Conservation (phyloP, 768 basidiomycete species). For the Psilocybe cyanescens region DNA sequence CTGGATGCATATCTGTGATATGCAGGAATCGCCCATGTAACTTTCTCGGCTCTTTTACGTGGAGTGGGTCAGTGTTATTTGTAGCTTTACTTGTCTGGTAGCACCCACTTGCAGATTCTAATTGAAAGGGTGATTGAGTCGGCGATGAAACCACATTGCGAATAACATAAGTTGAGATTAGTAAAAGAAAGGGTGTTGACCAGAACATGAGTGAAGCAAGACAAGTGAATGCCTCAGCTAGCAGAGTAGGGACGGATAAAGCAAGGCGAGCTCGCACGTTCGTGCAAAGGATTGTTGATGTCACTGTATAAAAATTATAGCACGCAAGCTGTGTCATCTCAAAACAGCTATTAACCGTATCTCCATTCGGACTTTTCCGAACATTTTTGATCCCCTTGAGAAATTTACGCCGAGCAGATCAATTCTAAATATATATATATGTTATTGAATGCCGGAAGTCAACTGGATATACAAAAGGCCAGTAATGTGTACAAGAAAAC, state of each 20-base stretch:
- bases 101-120: constrained; percentile 32
- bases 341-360: constrained; percentile 5
- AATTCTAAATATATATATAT: constrained; percentile 4
- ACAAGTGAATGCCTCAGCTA: constrained; percentile 25
- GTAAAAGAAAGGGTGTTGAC: constrained; percentile 25
- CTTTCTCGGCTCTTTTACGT: constrained; percentile 44
- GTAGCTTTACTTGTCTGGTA: not conserved
- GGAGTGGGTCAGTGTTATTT: constrained; percentile 9
- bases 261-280: constrained; percentile 36
- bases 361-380: constrained; percentile 16
- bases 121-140: constrained; percentile 41
- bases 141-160: constrained; percentile 38
- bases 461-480: constrained; percentile 2
- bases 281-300: constrained; percentile 20
- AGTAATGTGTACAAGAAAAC: constrained; percentile 19
- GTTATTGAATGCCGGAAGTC: not conserved
- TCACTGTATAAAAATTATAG: constrained; percentile 11
- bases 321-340: constrained; percentile 1
- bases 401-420: constrained; percentile 5
- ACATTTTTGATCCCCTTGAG: constrained; percentile 6
- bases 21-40: constrained; percentile 79
- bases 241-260: constrained; percentile 19
- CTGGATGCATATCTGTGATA: constrained; percentile 86
- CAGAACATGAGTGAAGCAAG: constrained; percentile 26
- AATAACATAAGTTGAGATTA: constrained; percentile 19